Conservation (phyloP, 139 green algal species). For the Bryopsis sp. region DNA sequence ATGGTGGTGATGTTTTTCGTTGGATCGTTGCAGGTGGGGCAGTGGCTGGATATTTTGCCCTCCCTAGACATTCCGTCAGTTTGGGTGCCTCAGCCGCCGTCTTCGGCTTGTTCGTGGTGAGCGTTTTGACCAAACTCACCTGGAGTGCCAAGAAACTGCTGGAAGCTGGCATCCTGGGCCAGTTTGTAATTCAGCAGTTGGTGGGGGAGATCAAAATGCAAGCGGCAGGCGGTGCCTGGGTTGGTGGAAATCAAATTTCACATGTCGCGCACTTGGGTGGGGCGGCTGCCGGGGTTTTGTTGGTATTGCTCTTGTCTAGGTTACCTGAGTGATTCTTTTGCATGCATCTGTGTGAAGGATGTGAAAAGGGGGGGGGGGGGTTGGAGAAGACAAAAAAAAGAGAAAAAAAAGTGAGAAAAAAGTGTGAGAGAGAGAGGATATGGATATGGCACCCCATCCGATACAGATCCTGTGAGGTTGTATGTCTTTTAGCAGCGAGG, state of each 20-base stretch:
- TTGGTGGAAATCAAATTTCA: slow-evolving; percentile 34
- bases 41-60: slow-evolving; percentile 12
- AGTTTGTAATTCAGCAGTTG: slow-evolving; percentile 72
- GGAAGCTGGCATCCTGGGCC: slow-evolving; percentile 65
- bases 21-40: slow-evolving; percentile 11
- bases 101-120: slow-evolving; percentile 81
- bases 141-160: slow-evolving; percentile 59
- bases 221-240: slow-evolving; percentile 28
- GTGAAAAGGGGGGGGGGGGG: too few species aligned
- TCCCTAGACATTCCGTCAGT: slow-evolving; percentile 22
- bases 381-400: too few species aligned
- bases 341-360: too few species aligned
- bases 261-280: slow-evolving; percentile 69
- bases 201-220: slow-evolving; percentile 32
- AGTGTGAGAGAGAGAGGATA: too few species aligned
- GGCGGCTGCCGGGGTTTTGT: slow-evolving; percentile 50
- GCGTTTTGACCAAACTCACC: slow-evolving; percentile 49
- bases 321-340: too few species aligned
- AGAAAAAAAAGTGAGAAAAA: too few species aligned
- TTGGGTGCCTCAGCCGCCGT: slow-evolving; percentile 66
- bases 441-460: too few species aligned
- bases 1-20: background rate
- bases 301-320: slow-evolving; percentile 46
- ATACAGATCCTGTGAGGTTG: too few species aligned
- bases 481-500: too few species aligned